Percentiles rank a stretch among this genome's conserved stretches.
Evolutionary conservation across 192 early-diverging fungal species (phyloP).

Genomic region (Coemansia javaensis): DNA sequence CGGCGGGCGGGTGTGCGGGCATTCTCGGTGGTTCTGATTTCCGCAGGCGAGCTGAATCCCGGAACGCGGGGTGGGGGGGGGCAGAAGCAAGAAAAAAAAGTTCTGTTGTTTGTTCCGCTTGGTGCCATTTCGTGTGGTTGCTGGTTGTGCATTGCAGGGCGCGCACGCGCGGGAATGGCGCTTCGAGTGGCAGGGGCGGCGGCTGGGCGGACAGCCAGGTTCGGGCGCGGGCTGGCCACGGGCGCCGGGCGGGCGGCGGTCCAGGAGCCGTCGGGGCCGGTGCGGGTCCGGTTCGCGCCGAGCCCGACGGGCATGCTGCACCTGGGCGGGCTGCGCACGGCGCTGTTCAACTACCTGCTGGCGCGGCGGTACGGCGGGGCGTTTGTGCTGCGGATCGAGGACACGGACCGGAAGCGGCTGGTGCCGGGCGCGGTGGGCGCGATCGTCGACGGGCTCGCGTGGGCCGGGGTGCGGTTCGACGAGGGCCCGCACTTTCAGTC

Average conservation of each 20-base stretch:
- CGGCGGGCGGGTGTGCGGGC: conserved; percentile 26
- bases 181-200: too few relatives aligned
- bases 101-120: too few relatives aligned
- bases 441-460: conserved; percentile 60
- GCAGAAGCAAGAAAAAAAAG: too few relatives aligned
- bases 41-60: too few relatives aligned
- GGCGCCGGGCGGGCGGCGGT: neutral
- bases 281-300: conserved; percentile 87
- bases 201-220: too few relatives aligned
- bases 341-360: conserved; percentile 85
- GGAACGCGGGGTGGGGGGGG: too few relatives aligned
- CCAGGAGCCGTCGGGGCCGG: conserved; percentile 45
- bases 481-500: conserved; percentile 87
- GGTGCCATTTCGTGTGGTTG: too few relatives aligned
- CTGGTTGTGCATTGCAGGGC: too few relatives aligned
- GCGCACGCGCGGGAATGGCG: too few relatives aligned
- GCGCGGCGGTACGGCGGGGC: conserved; percentile 66
- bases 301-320: conserved; percentile 91
- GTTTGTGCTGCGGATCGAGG: conserved; percentile 89
- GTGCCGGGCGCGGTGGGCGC: conserved; percentile 69
- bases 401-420: conserved; percentile 80
- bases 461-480: conserved; percentile 75
- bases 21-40: conserved; percentile 1
- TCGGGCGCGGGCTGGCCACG: neutral
- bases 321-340: conserved; percentile 87